Base-by-base conservation (phyloP, 257 asterid genomes). In the Solanum tacnaense region DNA sequence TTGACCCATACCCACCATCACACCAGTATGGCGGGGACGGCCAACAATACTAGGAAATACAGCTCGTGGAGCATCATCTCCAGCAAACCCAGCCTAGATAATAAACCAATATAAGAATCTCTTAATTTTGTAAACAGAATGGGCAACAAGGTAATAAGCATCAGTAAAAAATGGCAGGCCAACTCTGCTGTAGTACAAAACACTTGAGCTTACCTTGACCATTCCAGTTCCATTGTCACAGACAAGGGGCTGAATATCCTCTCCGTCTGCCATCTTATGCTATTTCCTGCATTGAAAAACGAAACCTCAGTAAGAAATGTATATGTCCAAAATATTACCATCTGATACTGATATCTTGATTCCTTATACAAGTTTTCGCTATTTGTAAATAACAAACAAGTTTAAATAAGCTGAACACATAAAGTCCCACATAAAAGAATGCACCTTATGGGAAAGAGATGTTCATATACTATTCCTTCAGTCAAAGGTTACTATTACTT, bases 1-100 rank as follows among this genome's bases (percentile, higher is more conserved):
- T 83, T 96, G 98, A 86, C 98, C 98, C 98, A 96, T 96, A 12
- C 98, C 98, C 27, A 96, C 98, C 98, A 94, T 96, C 93, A 96
- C 98, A 84, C 98, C 98, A 15, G 98, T 96, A 93, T 96, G 98
- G 39, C 98, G 96, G 39, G 98, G 98, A 12, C 98, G 95, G 15
- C 98, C 98, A 84, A 96, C 95, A 88, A 96, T 96, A 91, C 98
- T 96, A 4, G 98, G 98, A 87, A 96, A 96, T 38, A 96, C 98
- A 65, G 98, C 98, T 88, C 98, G 92, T 15, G 98, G 98, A 60
- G 98, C 98, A 91, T 96, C 98, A 91, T 96, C 98, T 89, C 98
- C 98, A 79, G 98, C 98, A 92, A 96, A 96, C 71, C 98, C 98
- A 92, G 98, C 98, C 98, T 96, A 85, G 71, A 84, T 15, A 87